These are phyloP conservation scores for Vitis hybrid DNA, from an alignment of 177 flowering plant genomes.

Conservation along the genomic window DNA sequence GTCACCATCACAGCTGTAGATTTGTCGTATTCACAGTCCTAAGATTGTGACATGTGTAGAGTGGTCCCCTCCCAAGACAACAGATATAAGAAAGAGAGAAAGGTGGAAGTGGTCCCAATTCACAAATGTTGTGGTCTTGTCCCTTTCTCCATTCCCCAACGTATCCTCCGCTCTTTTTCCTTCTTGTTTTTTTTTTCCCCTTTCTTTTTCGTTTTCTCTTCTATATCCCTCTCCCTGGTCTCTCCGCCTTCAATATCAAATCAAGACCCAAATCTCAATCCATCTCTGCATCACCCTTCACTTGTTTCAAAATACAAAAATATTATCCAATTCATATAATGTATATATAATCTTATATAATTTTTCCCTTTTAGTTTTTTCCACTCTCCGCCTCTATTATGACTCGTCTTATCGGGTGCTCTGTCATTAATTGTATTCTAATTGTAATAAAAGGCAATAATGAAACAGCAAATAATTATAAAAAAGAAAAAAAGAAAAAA, in stretches of 20 bases:
- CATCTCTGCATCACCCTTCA: neutral
- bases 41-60: conserved; percentile 6
- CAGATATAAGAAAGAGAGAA: no score
- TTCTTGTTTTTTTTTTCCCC: neutral
- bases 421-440: neutral
- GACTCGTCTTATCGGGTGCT: no score
- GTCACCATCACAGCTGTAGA: conserved; percentile 21
- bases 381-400: no score
- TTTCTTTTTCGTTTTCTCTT: neutral
- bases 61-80: neutral
- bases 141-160: no score
- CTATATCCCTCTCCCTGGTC: no score
- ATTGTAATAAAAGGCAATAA: neutral
- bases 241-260: neutral
- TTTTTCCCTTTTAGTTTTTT: no score
- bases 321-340: neutral
- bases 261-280: neutral
- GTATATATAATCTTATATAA: no score
- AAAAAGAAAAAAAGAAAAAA: neutral
- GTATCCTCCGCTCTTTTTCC: neutral
- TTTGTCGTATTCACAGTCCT: conserved; percentile 15
- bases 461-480: neutral
- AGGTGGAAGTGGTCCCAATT: neutral
- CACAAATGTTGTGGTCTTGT: neutral
- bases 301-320: neutral